These are phyloP conservation scores for Afroboletus lepidellus DNA, from an alignment of 1,284 basidiomycete species.

Conservation along the genomic window DNA sequence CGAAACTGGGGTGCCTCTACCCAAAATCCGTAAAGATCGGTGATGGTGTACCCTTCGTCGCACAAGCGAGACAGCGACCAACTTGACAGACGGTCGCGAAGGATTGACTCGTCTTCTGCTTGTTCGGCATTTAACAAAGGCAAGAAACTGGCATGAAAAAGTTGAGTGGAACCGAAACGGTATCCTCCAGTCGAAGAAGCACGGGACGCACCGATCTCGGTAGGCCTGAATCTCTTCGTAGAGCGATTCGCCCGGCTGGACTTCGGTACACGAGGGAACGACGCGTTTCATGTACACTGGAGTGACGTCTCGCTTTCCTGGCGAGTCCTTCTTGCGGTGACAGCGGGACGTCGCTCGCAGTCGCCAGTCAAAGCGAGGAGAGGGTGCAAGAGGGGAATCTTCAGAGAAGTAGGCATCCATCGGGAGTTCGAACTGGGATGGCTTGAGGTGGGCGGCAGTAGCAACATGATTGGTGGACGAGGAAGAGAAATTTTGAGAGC, in stretches of 20 bases:
- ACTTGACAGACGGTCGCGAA: constrained; percentile 60
- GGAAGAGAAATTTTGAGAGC: constrained; percentile 14
- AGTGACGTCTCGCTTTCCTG: constrained; percentile 5
- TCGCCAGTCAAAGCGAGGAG: constrained; percentile 41
- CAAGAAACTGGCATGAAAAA: constrained; percentile 55
- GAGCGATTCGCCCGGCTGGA: constrained; percentile 38
- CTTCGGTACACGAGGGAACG: constrained; percentile 33
- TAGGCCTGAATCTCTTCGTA: constrained; percentile 48
- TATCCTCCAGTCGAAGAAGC: not conserved
- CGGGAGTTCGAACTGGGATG: constrained; percentile 23
- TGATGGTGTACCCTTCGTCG: constrained; percentile 69
- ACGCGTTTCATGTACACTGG: constrained; percentile 35
- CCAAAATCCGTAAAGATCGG: constrained; percentile 64
- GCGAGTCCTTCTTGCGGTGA: constrained; percentile 3
- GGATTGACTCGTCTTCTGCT: constrained; percentile 54
- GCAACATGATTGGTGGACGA: constrained; percentile 7
- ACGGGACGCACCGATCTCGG: constrained; percentile 39
- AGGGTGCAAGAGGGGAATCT: constrained; percentile 27
- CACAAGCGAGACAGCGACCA: constrained; percentile 62
- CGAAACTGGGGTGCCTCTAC: constrained; percentile 58
- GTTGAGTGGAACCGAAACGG: not conserved
- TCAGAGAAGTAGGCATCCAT: constrained; percentile 32
- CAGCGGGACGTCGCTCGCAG: constrained; percentile 35
- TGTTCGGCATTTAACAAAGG: constrained; percentile 65
- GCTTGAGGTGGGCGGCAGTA: constrained; percentile 11